phyloP scores from a whole-genome alignment of 768 basidiomycete species.

The Boletales sp. region DNA sequence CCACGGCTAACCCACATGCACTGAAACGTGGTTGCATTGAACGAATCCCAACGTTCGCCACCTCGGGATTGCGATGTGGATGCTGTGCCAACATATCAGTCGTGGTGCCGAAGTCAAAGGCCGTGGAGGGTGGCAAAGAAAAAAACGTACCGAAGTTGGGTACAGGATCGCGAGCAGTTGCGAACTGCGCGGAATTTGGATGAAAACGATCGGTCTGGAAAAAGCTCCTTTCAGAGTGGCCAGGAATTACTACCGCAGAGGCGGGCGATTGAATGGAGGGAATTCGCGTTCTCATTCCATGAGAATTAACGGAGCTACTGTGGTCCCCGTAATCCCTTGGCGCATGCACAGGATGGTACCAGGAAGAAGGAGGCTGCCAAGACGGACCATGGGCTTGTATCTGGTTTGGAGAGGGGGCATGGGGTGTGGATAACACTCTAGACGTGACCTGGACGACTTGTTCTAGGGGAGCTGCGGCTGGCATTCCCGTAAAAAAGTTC shows the following conservation, averaged over 20 bases:
- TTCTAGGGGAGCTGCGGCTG: not conserved
- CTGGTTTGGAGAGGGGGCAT: not conserved
- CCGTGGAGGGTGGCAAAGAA: not conserved
- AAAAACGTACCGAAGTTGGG: slow-evolving; percentile 9
- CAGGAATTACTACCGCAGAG: not conserved
- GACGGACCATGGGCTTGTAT: not conserved
- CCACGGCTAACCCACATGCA: slow-evolving; percentile 19
- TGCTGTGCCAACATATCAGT: slow-evolving; percentile 13
- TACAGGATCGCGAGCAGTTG: not conserved
- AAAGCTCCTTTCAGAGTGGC: not conserved
- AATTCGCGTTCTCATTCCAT: not conserved
- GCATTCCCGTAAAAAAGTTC: not conserved
- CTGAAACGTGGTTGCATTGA: slow-evolving; percentile 8
- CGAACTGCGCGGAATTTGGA: slow-evolving; percentile 1
- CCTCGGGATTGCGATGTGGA: not conserved
- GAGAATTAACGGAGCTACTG: not conserved
- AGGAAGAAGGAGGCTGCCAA: slow-evolving; percentile 2
- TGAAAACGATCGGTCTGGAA: not conserved
- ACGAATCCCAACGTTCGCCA: slow-evolving; percentile 7
- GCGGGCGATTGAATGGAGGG: not conserved
- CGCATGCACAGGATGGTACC: slow-evolving; percentile 2
- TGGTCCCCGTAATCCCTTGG: not conserved
- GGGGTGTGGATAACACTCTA: not conserved
- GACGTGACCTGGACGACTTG: not conserved
- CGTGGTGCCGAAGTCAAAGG: not conserved